Evolutionary conservation across 2,329 filamentous ascomycete genomes (phyloP).

Genomic region (Balansia obtecta): DNA sequence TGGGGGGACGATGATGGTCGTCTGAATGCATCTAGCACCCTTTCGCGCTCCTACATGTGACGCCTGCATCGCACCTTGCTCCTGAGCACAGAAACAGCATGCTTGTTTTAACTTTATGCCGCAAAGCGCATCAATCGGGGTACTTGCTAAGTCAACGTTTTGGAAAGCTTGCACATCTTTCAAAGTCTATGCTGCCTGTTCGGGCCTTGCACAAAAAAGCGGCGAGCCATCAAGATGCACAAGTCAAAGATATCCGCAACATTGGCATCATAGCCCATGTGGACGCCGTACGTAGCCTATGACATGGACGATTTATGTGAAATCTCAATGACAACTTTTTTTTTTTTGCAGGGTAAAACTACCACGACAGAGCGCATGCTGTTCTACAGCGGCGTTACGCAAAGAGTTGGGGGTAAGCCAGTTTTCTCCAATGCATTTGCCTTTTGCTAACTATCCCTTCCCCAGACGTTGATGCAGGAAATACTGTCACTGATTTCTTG

Average conservation of each 20-base stretch:
- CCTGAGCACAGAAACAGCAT: conserved; percentile 7
- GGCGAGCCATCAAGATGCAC: conserved; percentile 13
- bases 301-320: not conserved
- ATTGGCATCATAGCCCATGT: conserved; percentile 99
- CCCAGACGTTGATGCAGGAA: conserved; percentile 83
- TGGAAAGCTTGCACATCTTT: not conserved
- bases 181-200: not conserved
- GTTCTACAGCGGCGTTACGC: conserved; percentile 84
- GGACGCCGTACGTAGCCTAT: conserved; percentile 52
- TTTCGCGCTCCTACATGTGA: not conserved
- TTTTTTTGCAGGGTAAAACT: conserved; percentile 62
- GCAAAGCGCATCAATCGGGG: conserved; percentile 1
- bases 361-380: conserved; percentile 99
- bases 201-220: conserved; percentile 5
- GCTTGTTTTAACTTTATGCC: conserved; percentile 8
- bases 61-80: not conserved
- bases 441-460: too few relatives aligned
- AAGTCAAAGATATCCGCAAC: conserved; percentile 57
- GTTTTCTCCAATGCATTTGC: too few relatives aligned
- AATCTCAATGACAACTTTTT: conserved; percentile 4
- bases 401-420: conserved; percentile 63
- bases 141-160: not conserved
- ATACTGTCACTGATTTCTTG: conserved; percentile 93
- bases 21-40: too few relatives aligned
- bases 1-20: too few relatives aligned